Evolutionary conservation across 805 yeast species (phyloP).

Genomic region (Nakazawaea wickerhamii): DNA sequence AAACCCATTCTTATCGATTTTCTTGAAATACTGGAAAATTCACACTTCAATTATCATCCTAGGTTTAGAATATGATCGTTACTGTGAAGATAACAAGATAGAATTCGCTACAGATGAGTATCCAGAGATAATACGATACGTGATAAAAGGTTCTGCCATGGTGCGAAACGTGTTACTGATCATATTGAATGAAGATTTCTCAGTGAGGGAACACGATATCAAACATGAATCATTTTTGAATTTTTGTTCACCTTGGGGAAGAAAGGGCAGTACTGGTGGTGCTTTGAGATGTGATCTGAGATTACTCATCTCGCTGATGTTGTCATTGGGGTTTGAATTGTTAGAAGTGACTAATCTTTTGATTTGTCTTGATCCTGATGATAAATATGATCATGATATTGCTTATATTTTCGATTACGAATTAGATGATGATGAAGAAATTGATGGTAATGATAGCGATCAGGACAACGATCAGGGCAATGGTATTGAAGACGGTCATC

Average conservation of each 20-base stretch:
- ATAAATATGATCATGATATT: slow-evolving; percentile 64
- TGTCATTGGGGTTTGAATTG: slow-evolving; percentile 41
- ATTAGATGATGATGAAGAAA: slow-evolving; percentile 30
- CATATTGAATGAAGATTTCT: slow-evolving; percentile 46
- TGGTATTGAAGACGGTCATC: slow-evolving; percentile 21
- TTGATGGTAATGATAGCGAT: slow-evolving; percentile 20
- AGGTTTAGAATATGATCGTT: slow-evolving; percentile 56
- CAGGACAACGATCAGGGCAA: slow-evolving; percentile 21
- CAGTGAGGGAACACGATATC: slow-evolving; percentile 45
- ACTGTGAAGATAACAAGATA: slow-evolving; percentile 37
- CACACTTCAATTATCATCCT: slow-evolving; percentile 53
- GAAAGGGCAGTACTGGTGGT: slow-evolving; percentile 62
- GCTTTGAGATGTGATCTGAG: slow-evolving; percentile 53
- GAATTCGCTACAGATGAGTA: slow-evolving; percentile 20
- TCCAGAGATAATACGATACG: slow-evolving; percentile 43
- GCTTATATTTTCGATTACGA: slow-evolving; percentile 57
- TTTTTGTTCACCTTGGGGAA: slow-evolving; percentile 63
- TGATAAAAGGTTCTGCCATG: slow-evolving; percentile 59
- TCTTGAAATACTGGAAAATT: slow-evolving; percentile 60
- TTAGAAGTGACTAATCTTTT: slow-evolving; percentile 49
- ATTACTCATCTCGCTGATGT: slow-evolving; percentile 50
- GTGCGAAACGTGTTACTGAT: slow-evolving; percentile 58
- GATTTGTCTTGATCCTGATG: slow-evolving; percentile 53
- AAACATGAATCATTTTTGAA: slow-evolving; percentile 51
- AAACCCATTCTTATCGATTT: slow-evolving; percentile 58